These are phyloP conservation scores for Zizania latifolia DNA, from an alignment of 176 grass and related monocot species.

Conservation along the genomic window DNA sequence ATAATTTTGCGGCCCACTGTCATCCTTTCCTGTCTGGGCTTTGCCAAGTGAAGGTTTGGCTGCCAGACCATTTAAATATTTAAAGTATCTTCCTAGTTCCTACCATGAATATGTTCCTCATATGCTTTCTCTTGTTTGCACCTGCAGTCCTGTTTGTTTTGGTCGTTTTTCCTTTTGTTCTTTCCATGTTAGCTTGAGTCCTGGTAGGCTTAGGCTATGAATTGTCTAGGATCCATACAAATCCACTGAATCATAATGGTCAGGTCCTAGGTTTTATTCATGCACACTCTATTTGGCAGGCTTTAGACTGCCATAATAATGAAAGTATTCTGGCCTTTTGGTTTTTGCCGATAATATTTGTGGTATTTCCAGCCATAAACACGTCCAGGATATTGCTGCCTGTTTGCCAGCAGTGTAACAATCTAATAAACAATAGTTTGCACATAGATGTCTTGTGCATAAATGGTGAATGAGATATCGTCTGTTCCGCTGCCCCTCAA, in stretches of 20 bases:
- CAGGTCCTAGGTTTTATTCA: not conserved
- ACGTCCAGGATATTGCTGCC: not conserved
- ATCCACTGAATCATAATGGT: not conserved
- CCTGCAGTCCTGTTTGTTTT: not conserved
- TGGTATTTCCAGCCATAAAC: not conserved
- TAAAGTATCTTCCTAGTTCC: not conserved
- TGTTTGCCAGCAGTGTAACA: not conserved
- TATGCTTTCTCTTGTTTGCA: not conserved
- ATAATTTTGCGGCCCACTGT: not conserved
- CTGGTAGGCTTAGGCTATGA: not conserved
- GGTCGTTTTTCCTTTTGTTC: not conserved
- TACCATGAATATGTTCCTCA: not conserved
- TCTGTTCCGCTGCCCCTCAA: too few species aligned
- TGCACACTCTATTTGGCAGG: not conserved
- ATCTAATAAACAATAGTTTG: not conserved
- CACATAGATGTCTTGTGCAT: not conserved
- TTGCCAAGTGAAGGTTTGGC: constrained; percentile 21
- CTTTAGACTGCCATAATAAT: not conserved
- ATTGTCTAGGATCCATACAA: not conserved
- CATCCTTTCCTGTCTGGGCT: not conserved
- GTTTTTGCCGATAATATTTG: not conserved
- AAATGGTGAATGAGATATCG: not conserved
- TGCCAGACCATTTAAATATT: constrained; percentile 13
- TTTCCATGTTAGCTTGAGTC: not conserved
- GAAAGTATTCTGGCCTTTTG: not conserved